Evolutionary conservation across 257 asterid genomes (phyloP), one percentile per base, ranked within the genome.

Genomic region (Nicotiana attenuata): DNA sequence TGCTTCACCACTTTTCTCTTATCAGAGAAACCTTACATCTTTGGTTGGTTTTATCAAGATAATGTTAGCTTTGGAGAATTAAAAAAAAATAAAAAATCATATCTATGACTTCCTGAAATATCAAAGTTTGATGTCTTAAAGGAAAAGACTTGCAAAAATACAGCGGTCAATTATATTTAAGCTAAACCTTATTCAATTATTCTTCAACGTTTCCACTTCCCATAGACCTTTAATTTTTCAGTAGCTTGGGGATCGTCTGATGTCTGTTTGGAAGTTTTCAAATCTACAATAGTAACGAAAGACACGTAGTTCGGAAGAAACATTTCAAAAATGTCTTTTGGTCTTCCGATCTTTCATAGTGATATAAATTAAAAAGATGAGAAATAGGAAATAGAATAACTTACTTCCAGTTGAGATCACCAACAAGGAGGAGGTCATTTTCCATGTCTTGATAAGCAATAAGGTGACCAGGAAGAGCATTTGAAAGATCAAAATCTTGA

Each of bases 341-440:
- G 0, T 5, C 38, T 33, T 33, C 38, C 38, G 33, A 3, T 28
- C 29, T 3, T 28, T 1, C 29, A 28, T 1, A 28, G 2, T 26
- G 28, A 26, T 2, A 26, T 26, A 26, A 26, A 26, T 26, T 26
- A 26, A n/a, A n/a, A n/a, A n/a, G n/a, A n/a, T n/a, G n/a, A n/a
- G n/a, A n/a, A n/a, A 28, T 28, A 28, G 29, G 33, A 4, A 4
- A 33, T 33, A 50, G 56, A 52, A 52, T 52, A 2, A 38, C 91
- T 90, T 85, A 91, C 97, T 89, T 90, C 97, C 97, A 93, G 31
- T 88, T 88, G n/a, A 93, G 94, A 84, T 93, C 97, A 78, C 97
- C 96, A 59, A 86, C 97, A 60, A 93, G 91, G 61, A 93, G 97
- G 45, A 93, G 97, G 88, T 93, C 97, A 85, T 91, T 91, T 81